phyloP scores from a whole-genome alignment of 192 early-diverging fungal genomes.

The Thamnidium elegans region DNA sequence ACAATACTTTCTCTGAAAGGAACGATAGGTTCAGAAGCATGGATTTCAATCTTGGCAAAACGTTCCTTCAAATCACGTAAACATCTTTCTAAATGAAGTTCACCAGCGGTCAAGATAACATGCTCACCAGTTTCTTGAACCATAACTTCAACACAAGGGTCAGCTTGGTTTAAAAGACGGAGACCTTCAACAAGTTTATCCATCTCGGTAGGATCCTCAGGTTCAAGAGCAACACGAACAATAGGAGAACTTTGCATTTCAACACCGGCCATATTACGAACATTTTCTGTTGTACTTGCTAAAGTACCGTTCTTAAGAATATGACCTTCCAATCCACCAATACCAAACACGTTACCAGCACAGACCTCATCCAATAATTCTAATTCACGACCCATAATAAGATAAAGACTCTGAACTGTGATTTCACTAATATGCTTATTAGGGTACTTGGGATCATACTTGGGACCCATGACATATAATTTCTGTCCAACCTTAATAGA shows the following conservation, averaged over 20 bases:
- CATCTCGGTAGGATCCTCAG: conserved; percentile 88
- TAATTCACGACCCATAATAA: conserved; percentile 97
- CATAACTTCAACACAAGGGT: conserved; percentile 90
- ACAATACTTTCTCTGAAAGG: conserved; percentile 95
- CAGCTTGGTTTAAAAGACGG: conserved; percentile 88
- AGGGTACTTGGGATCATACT: conserved; percentile 74
- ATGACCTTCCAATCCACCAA: conserved; percentile 81
- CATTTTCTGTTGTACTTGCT: conserved; percentile 59
- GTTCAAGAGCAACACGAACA: conserved; percentile 94
- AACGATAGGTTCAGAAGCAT: conserved; percentile 92
- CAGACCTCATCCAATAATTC: conserved; percentile 77
- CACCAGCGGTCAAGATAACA: conserved; percentile 94
- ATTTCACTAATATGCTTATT: conserved; percentile 65
- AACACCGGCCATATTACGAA: conserved; percentile 76
- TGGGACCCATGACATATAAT: conserved; percentile 89
- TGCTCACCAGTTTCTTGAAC: conserved; percentile 95
- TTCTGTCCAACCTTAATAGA: conserved; percentile 82
- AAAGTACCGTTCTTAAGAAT: conserved; percentile 96
- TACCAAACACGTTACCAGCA: conserved; percentile 96
- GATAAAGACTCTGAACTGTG: conserved; percentile 74
- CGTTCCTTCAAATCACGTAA: conserved; percentile 90
- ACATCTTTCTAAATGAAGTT: conserved; percentile 95
- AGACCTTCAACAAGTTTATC: conserved; percentile 80
- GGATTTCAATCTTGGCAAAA: conserved; percentile 92
- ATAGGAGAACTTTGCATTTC: conserved; percentile 76